phyloP scores from a whole-genome alignment of 805 yeast genomes.

The Sugiyamaella marilandica region DNA sequence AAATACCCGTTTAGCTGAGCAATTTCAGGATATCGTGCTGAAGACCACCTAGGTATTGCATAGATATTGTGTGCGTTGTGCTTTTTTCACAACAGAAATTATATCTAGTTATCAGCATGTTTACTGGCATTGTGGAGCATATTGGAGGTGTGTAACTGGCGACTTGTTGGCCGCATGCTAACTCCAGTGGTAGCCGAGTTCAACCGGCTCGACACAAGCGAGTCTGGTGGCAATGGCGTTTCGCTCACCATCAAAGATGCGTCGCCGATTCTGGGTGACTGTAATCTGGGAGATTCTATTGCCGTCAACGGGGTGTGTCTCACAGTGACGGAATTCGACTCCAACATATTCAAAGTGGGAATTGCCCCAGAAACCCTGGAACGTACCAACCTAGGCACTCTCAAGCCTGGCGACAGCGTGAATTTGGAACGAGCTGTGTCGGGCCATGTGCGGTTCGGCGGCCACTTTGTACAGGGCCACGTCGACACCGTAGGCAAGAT shows the following conservation, averaged over 20 bases:
- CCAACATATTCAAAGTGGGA: constrained; percentile 74
- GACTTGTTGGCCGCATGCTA: constrained; percentile 25
- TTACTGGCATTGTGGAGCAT: constrained; percentile 88
- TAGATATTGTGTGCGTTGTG: background rate
- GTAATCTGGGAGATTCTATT: constrained; percentile 91
- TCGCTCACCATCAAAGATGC: constrained; percentile 65
- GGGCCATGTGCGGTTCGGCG: constrained; percentile 83
- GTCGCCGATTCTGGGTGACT: constrained; percentile 61
- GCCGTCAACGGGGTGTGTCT: constrained; percentile 85
- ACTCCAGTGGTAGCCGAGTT: constrained; percentile 43
- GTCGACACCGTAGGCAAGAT: constrained; percentile 84
- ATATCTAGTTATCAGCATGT: constrained; percentile 50
- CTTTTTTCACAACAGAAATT: background rate
- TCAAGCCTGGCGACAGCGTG: constrained; percentile 56
- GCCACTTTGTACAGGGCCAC: constrained; percentile 97
- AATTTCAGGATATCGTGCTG: too few relatives aligned
- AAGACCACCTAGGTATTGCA: background rate
- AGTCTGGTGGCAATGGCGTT: constrained; percentile 68
- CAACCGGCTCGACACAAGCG: constrained; percentile 42
- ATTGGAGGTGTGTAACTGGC: constrained; percentile 51
- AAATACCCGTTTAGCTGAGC: background rate
- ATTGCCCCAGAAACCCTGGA: constrained; percentile 88
- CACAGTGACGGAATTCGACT: constrained; percentile 77
- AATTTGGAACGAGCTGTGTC: constrained; percentile 90
- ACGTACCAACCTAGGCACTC: constrained; percentile 66